Conservation (phyloP, 1,139 yeast species). For the Wickerhamomyces sp. region DNA sequence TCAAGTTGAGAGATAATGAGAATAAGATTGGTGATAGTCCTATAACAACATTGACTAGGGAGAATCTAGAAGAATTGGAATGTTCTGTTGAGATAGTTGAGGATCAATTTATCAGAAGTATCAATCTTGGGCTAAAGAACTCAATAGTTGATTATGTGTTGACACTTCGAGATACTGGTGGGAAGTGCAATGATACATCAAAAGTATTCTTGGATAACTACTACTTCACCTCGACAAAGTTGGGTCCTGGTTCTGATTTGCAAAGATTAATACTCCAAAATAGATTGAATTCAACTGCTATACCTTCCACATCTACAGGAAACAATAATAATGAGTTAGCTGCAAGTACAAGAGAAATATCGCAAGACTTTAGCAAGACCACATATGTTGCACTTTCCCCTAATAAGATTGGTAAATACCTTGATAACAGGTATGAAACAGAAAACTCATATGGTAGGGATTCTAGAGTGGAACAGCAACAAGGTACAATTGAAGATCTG, state of each 20-base stretch:
- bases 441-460: not conserved
- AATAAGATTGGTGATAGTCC: slow-evolving; percentile 43
- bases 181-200: slow-evolving; percentile 30
- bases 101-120: slow-evolving; percentile 44
- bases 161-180: slow-evolving; percentile 33
- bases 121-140: slow-evolving; percentile 40
- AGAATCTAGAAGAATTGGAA: slow-evolving; percentile 45
- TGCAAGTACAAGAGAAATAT: not conserved
- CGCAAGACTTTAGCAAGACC: slow-evolving; percentile 1
- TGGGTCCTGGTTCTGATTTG: slow-evolving; percentile 10
- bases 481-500: not conserved
- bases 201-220: slow-evolving; percentile 29
- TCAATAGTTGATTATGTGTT: slow-evolving; percentile 39
- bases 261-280: slow-evolving; percentile 22
- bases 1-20: slow-evolving; percentile 36
- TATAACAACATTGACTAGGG: slow-evolving; percentile 37
- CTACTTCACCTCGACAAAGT: slow-evolving; percentile 7
- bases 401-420: slow-evolving; percentile 14
- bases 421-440: slow-evolving; percentile 10
- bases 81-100: slow-evolving; percentile 46
- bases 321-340: too few relatives aligned
- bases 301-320: not conserved
- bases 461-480: not conserved
- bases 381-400: slow-evolving; percentile 16
- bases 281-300: slow-evolving; percentile 7